Conservation (phyloP, 306 rosid genomes). For the Vachellia collinsii region DNA sequence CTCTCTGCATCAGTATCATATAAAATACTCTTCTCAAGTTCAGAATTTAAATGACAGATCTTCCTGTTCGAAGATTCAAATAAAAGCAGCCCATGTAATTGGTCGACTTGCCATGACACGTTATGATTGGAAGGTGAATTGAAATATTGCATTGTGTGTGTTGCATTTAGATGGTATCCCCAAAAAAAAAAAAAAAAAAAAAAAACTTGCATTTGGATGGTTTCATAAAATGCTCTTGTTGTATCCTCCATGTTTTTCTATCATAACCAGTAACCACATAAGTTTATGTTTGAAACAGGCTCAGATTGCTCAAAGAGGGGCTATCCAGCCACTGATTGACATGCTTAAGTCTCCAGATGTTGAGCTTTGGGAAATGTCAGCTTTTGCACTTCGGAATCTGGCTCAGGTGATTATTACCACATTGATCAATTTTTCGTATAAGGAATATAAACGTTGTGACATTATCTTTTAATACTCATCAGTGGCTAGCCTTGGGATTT, state of each 20-base stretch:
- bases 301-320: conserved; percentile 89
- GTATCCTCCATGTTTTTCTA: background rate
- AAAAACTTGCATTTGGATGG: conserved; percentile 2
- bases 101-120: conserved; percentile 72
- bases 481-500: conserved; percentile 16
- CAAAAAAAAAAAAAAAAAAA: too few relatives aligned
- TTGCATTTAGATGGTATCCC: background rate
- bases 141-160: conserved; percentile 7
- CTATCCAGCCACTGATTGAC: conserved; percentile 76
- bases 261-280: conserved; percentile 27
- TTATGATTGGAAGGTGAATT: conserved; percentile 63
- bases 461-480: conserved; percentile 14
- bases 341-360: conserved; percentile 82
- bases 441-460: conserved; percentile 14
- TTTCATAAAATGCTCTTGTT: background rate
- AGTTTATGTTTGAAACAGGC: conserved; percentile 42
- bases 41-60: conserved; percentile 47
- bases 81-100: conserved; percentile 67
- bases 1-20: background rate
- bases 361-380: conserved; percentile 77
- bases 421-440: background rate
- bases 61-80: conserved; percentile 48
- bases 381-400: conserved; percentile 92
- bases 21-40: conserved; percentile 4
- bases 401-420: conserved; percentile 70